These are phyloP conservation scores for Suhomyces kunorum DNA, from an alignment of 1,139 yeast genomes.

Conservation along the genomic window DNA sequence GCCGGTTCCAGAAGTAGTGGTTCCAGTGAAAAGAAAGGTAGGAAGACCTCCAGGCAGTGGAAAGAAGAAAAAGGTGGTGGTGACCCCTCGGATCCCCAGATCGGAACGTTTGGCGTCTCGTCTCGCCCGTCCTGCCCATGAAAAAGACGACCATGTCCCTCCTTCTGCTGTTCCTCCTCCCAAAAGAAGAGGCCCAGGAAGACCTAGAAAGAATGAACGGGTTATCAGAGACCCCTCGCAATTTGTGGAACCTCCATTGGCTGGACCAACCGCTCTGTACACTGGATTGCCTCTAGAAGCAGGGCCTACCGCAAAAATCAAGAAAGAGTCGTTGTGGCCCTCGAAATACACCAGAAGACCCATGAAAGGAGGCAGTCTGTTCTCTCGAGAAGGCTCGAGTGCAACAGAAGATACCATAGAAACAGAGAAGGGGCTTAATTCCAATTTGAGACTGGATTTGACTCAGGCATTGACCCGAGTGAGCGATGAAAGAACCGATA, in stretches of 20 bases:
- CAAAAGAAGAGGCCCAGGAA: constrained; percentile 21
- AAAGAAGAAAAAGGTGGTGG: constrained; percentile 9
- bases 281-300: constrained; percentile 71
- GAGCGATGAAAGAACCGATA: constrained; percentile 16
- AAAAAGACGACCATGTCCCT: constrained; percentile 1
- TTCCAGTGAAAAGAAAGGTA: constrained; percentile 8
- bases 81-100: constrained; percentile 3
- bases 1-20: background rate
- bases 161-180: constrained; percentile 7
- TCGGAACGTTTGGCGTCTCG: constrained; percentile 8
- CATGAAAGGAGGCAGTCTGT: constrained; percentile 11
- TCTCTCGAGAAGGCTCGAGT: constrained; percentile 13
- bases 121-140: background rate
- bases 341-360: constrained; percentile 20
- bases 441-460: constrained; percentile 5
- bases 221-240: constrained; percentile 7
- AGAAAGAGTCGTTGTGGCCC: constrained; percentile 54
- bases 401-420: constrained; percentile 15
- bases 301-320: constrained; percentile 56
- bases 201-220: constrained; percentile 17
- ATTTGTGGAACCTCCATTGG: constrained; percentile 61
- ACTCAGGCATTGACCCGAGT: constrained; percentile 13
- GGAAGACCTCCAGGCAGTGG: constrained; percentile 13
- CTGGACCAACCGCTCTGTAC: constrained; percentile 52
- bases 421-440: constrained; percentile 11